phyloP scores from a whole-genome alignment of 257 asterid genomes.

The Solanum bulbocastanum region DNA sequence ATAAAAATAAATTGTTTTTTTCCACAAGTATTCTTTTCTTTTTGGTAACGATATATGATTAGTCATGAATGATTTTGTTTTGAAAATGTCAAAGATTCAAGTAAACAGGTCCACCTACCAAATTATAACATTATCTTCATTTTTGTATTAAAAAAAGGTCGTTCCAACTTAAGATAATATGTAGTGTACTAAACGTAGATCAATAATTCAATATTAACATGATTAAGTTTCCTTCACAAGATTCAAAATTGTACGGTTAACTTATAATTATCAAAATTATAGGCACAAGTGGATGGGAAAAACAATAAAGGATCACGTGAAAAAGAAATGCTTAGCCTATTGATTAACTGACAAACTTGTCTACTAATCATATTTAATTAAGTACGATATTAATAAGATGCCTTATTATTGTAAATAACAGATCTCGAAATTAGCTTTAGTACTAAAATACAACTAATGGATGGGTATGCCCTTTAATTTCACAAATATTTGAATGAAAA shows the following conservation, averaged over 20 bases:
- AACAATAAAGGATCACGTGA: conserved; percentile 17
- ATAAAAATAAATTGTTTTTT: neutral
- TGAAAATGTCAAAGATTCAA: neutral
- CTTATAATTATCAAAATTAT: conserved; percentile 11
- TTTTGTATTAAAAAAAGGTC: neutral
- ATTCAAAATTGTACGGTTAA: conserved; percentile 31
- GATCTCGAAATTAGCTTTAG: neutral
- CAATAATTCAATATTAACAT: neutral
- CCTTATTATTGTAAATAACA: conserved; percentile 7
- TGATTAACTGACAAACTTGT: conserved; percentile 38
- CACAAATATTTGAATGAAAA: neutral
- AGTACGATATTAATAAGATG: conserved; percentile 8
- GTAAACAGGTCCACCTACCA: neutral
- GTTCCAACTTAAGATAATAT: neutral
- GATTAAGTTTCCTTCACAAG: conserved; percentile 16
- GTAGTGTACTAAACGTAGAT: neutral
- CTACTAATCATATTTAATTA: conserved; percentile 10
- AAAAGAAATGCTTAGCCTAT: conserved; percentile 17
- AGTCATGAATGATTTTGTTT: neutral
- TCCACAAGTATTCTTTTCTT: neutral
- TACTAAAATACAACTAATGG: neutral
- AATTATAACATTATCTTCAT: neutral
- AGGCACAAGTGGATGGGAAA: conserved; percentile 19
- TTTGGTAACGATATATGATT: neutral
- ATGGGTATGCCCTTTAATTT: neutral